Evolutionary conservation across 139 green algal genomes (phyloP).

Genomic region (Edaphochlamys debaryana): DNA sequence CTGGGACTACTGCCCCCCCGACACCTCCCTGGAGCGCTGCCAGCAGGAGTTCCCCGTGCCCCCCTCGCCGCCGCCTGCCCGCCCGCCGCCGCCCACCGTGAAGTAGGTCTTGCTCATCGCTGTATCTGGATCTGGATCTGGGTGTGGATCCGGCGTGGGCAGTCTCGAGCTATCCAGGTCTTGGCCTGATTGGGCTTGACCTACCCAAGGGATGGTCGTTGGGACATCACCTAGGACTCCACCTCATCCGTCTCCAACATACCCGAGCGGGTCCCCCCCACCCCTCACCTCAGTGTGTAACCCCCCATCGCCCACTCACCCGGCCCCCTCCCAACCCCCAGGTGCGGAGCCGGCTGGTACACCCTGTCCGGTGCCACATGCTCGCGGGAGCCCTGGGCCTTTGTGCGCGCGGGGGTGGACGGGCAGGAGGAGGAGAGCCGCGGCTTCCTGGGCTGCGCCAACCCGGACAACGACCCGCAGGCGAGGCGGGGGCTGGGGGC

Average conservation of each 20-base stretch:
- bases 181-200: too few relatives aligned
- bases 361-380: not conserved
- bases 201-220: too few relatives aligned
- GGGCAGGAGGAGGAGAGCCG: not conserved
- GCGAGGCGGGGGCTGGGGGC: too few relatives aligned
- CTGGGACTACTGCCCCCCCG: conserved; percentile 28
- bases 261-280: too few relatives aligned
- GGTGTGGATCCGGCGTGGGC: too few relatives aligned
- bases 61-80: not conserved
- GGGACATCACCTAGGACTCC: too few relatives aligned
- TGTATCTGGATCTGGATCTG: too few relatives aligned
- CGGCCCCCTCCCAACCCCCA: not conserved
- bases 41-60: not conserved
- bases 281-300: too few relatives aligned
- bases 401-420: not conserved
- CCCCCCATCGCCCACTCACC: too few relatives aligned
- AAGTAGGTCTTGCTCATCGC: too few relatives aligned
- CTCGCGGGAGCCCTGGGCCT: not conserved
- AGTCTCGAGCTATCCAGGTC: too few relatives aligned
- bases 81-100: not conserved
- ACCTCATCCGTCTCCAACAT: too few relatives aligned
- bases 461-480: conserved; percentile 34
- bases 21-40: not conserved
- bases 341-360: not conserved
- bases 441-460: conserved; percentile 11